These are phyloP conservation scores for Suillus paluster DNA, from an alignment of 768 basidiomycete species.

Conservation along the genomic window DNA sequence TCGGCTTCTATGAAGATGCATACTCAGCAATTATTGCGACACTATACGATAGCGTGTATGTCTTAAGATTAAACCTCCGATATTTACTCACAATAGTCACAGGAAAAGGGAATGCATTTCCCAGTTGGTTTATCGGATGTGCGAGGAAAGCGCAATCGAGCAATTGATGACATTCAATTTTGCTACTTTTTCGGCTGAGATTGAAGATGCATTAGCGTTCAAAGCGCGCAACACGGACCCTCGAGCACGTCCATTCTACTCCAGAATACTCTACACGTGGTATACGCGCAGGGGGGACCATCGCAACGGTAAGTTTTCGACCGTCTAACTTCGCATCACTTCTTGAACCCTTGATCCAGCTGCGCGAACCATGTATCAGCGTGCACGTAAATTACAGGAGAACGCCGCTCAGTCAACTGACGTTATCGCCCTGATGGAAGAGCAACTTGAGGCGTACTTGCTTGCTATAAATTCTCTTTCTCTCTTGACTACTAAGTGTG, in stretches of 20 bases:
- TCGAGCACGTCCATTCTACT: constrained; percentile 81
- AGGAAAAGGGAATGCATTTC: constrained; percentile 85
- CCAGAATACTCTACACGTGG: constrained; percentile 94
- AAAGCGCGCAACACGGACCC: constrained; percentile 95
- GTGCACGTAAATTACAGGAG: constrained; percentile 75
- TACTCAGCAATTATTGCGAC: constrained; percentile 77
- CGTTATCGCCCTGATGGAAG: constrained; percentile 55
- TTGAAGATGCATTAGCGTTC: constrained; percentile 87
- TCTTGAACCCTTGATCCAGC: constrained; percentile 54
- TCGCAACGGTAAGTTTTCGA: constrained; percentile 72
- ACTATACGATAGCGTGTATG: constrained; percentile 82
- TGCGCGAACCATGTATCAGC: constrained; percentile 91
- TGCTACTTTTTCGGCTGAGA: constrained; percentile 80
- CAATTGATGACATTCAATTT: constrained; percentile 84
- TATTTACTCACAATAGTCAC: constrained; percentile 18
- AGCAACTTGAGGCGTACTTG: constrained; percentile 79
- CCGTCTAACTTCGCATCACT: constrained; percentile 13
- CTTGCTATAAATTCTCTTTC: constrained; percentile 90
- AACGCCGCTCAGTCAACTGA: constrained; percentile 38
- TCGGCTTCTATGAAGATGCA: constrained; percentile 84
- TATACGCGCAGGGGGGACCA: constrained; percentile 87
- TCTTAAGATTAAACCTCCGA: constrained; percentile 21
- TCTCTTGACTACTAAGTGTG: constrained; percentile 76
- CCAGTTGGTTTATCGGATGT: constrained; percentile 89
- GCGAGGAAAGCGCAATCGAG: constrained; percentile 83